A percentile compares a stretch with the other conserved stretches of the same genome.
Conservation (phyloP, 177 flowering plant species). For the Tripterygium wilfordii region DNA sequence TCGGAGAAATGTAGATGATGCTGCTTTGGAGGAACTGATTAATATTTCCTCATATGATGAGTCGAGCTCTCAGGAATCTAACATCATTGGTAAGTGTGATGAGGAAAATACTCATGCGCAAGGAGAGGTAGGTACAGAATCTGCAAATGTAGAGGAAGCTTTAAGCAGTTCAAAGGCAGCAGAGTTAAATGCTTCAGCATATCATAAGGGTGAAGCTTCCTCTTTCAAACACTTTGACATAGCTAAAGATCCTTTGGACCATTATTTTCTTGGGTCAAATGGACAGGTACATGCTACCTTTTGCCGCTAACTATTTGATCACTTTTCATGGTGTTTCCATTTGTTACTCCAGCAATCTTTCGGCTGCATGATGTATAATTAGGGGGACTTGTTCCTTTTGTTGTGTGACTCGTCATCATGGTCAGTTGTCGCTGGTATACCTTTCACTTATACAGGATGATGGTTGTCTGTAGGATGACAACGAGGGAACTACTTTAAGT, state of each 20-base stretch:
- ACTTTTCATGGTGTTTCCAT: no score
- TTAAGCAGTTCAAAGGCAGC: slow-evolving; percentile 22
- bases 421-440: no score
- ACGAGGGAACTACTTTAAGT: no score
- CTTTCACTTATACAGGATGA: no score
- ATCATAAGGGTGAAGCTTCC: slow-evolving; percentile 20
- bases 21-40: slow-evolving; percentile 16
- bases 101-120: slow-evolving; percentile 13
- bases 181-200: slow-evolving; percentile 15
- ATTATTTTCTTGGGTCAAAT: slow-evolving; percentile 56
- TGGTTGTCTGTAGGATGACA: no score
- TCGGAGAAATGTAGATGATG: slow-evolving; percentile 34
- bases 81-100: slow-evolving; percentile 18
- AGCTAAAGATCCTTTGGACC: slow-evolving; percentile 73
- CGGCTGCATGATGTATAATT: not conserved
- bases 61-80: slow-evolving; percentile 32
- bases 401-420: no score
- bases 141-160: slow-evolving; percentile 22
- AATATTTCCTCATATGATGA: slow-evolving; percentile 24
- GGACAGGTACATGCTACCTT: slow-evolving; percentile 43
- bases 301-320: not conserved
- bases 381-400: no score
- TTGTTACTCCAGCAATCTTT: not conserved
- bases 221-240: slow-evolving; percentile 78
- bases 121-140: slow-evolving; percentile 24